A percentile compares a stretch with the other conserved stretches of the same genome.
These are phyloP conservation scores for Colletotrichum viniferum DNA, from an alignment of 2,329 filamentous ascomycete species.

Conservation along the genomic window DNA sequence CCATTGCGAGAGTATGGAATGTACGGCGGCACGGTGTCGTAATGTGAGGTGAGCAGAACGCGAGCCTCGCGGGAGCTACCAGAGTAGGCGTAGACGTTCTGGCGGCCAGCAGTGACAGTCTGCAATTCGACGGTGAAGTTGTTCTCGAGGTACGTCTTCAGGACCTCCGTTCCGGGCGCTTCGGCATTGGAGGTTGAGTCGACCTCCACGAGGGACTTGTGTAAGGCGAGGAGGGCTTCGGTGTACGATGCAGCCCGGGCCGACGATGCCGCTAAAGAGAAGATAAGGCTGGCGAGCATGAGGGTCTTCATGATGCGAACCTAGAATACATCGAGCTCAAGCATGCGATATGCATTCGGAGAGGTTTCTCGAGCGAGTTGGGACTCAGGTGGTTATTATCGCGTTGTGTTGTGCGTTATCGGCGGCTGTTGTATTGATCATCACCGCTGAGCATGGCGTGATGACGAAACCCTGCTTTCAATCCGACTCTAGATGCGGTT, in stretches of 20 bases:
- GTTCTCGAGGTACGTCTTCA: conserved; percentile 66
- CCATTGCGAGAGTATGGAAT: conserved; percentile 69
- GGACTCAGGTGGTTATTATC: neutral
- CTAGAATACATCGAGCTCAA: neutral
- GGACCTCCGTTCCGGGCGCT: conserved; percentile 67
- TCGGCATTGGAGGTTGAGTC: conserved; percentile 76
- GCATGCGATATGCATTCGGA: accelerated
- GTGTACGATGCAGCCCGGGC: conserved; percentile 41
- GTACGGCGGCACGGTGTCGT: conserved; percentile 78
- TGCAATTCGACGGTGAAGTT: conserved; percentile 47
- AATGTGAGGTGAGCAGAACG: conserved; percentile 76
- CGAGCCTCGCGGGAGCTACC: conserved; percentile 54
- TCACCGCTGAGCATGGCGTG: neutral
- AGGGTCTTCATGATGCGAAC: neutral
- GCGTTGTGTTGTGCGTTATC: neutral
- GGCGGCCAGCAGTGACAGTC: conserved; percentile 47
- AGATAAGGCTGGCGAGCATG: neutral
- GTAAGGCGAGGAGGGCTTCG: conserved; percentile 69
- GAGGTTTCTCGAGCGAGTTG: neutral
- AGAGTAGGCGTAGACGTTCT: conserved; percentile 78
- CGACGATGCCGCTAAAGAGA: neutral
- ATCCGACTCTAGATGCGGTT: neutral
- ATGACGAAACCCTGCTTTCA: neutral
- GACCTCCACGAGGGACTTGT: conserved; percentile 74
- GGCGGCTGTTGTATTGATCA: neutral